These are phyloP conservation scores for Fusarium redolens DNA, from an alignment of 2,329 filamentous ascomycete genomes.

Conservation along the genomic window DNA sequence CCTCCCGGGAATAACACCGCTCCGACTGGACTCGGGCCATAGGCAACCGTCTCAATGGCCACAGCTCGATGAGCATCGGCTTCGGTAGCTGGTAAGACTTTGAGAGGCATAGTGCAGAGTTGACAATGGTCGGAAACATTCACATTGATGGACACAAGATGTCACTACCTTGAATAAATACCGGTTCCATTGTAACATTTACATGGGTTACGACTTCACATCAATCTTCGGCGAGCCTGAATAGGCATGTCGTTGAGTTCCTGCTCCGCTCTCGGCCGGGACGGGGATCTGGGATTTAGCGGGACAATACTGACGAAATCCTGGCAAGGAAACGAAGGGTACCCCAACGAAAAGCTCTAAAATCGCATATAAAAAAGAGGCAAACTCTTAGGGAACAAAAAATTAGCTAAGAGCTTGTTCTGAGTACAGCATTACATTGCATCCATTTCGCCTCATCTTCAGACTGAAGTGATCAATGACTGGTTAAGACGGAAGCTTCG, in stretches of 20 bases:
- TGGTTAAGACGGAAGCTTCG: slow-evolving; percentile 19
- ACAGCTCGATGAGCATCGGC: slow-evolving; percentile 51
- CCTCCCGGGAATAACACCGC: slow-evolving; percentile 49
- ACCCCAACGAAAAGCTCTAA: not conserved
- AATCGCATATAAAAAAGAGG: not conserved
- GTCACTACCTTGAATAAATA: not conserved
- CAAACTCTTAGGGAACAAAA: not conserved
- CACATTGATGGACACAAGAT: not conserved
- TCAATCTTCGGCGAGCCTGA: slow-evolving; percentile 38
- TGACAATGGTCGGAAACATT: not conserved
- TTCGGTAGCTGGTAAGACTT: slow-evolving; percentile 49
- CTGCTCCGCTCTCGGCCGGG: slow-evolving; percentile 25
- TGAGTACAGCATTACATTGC: not conserved
- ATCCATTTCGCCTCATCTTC: not conserved
- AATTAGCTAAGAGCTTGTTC: not conserved
- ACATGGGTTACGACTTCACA: not conserved
- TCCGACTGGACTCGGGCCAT: slow-evolving; percentile 48
- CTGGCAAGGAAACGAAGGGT: not conserved
- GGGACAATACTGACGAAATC: not conserved
- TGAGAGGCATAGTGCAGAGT: slow-evolving; percentile 51
- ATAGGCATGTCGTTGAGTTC: slow-evolving; percentile 28
- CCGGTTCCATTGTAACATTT: not conserved
- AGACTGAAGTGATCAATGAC: not conserved
- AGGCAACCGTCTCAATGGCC: slow-evolving; percentile 54
- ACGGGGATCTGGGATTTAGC: slow-evolving; percentile 19